Percentiles rank a stretch among this genome's conserved stretches.
These are phyloP conservation scores for Solanum hybrid DNA, from an alignment of 305 asterid genomes.

Conservation along the genomic window DNA sequence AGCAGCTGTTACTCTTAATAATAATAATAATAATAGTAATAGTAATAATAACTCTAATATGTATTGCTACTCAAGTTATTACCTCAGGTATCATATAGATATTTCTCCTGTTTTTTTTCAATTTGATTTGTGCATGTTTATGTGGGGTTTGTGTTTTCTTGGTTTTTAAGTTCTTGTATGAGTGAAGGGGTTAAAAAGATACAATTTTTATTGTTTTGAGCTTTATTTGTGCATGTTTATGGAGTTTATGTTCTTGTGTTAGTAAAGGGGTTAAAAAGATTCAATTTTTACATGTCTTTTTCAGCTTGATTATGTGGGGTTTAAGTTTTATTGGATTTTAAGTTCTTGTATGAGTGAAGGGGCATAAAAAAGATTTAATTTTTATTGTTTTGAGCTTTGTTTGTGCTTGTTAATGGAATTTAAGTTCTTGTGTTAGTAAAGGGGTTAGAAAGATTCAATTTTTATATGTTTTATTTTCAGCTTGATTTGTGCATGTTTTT, in stretches of 20 bases:
- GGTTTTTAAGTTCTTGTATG: background rate
- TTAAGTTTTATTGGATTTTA: background rate
- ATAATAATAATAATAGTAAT: slow-evolving; percentile 17
- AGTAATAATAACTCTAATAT: slow-evolving; percentile 26
- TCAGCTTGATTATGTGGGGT: background rate
- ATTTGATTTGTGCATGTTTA: background rate
- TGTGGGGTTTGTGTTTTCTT: background rate
- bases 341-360: background rate
- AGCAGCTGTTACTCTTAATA: slow-evolving; percentile 25
- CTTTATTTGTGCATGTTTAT: background rate
- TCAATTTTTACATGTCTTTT: background rate
- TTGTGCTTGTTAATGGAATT: background rate
- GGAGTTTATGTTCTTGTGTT: background rate
- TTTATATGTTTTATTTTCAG: background rate
- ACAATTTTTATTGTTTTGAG: background rate
- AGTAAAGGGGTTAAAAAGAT: background rate
- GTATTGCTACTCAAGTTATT: slow-evolving; percentile 52
- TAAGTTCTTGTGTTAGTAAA: background rate
- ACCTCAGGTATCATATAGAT: slow-evolving; percentile 41
- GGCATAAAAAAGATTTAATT: background rate
- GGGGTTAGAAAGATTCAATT: background rate
- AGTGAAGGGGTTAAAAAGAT: background rate
- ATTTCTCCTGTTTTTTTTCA: background rate
- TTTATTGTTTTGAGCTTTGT: background rate
- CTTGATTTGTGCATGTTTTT: background rate